phyloP scores from a whole-genome alignment of 1,284 basidiomycete genomes.

The Apiotrichum veenhuisii region DNA sequence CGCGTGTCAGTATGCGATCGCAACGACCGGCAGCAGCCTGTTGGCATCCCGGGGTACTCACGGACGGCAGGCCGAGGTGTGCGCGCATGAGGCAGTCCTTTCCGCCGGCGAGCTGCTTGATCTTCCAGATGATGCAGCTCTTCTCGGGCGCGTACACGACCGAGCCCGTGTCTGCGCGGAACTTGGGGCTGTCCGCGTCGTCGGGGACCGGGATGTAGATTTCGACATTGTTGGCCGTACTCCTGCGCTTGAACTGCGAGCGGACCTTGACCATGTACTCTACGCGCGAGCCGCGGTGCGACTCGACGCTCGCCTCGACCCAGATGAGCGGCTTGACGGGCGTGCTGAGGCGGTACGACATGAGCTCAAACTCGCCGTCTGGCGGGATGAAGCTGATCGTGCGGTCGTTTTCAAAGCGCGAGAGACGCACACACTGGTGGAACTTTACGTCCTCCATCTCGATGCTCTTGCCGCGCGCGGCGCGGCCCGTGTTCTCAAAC shows the following conservation, averaged over 20 bases:
- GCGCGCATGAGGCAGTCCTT: constrained; percentile 93
- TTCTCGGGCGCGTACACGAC: constrained; percentile 96
- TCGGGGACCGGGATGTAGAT: constrained; percentile 97
- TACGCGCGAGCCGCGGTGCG: constrained; percentile 85
- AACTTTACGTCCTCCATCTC: constrained; percentile 99
- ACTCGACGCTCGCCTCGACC: constrained; percentile 96
- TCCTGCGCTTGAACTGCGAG: constrained; percentile 95
- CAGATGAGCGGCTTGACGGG: constrained; percentile 97
- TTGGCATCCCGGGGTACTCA: no score
- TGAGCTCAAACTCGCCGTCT: constrained; percentile 97
- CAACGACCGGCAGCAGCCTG: no score
- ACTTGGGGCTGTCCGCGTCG: constrained; percentile 96
- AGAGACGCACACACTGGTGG: constrained; percentile 99
- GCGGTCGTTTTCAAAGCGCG: constrained; percentile 96
- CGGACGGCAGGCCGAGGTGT: constrained; percentile 74
- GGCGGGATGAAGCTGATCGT: constrained; percentile 99
- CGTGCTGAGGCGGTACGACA: constrained; percentile 93
- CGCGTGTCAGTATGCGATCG: not conserved
- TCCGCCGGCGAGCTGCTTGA: constrained; percentile 83
- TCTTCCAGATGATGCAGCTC: constrained; percentile 95
- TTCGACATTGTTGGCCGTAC: constrained; percentile 97
- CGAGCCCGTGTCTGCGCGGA: constrained; percentile 67
- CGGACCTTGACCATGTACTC: constrained; percentile 99
- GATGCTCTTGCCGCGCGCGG: constrained; percentile 92
- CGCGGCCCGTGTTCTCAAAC: constrained; percentile 93